Base-by-base conservation (phyloP, 441 rosid species). In the Syzygium malaccense region DNA sequence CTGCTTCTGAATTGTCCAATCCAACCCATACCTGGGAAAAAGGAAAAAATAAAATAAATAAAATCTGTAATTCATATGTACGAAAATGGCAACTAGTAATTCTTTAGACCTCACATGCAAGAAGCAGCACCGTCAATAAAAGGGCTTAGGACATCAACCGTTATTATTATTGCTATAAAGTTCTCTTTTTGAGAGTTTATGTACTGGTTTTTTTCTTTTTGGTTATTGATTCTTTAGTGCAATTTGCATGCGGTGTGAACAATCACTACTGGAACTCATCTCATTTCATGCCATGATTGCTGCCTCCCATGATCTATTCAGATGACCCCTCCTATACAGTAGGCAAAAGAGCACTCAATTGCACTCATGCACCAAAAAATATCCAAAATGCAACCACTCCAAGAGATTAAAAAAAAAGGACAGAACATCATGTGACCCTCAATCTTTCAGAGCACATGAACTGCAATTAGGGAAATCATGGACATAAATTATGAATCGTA, bases 291-390 rank as follows among this genome's bases (percentile, higher is more conserved):
- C 86, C 85, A 90, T 90, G 51, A 88, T 88, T 88, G 92, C 86
- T 90, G 91, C 86, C 90, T 79, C 90, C 91, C 90, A 87, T 87
- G 80, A 55, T 71, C 71, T 37, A 85, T 14, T 88, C 86, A 87
- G 25, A 75, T 62, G 68, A 88, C 89, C 86, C 75, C 66, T 33
- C 84, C 71, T 51, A 51, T 41, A 12, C 60, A 86, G 88, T 12
- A 85, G 75, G 87, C 51, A 75, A 75, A 32, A 88, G 86, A 55
- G 32, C 89, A 91, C 87, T 88, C 71, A 57, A 90, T 86, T 87
- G 88, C 91, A 86, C 85, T 87, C 85, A 84, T 85, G 88, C 90
- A 64, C 86, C n/a, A 15, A 64, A 23, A 23, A 53, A 11, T 32
- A 88, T 75, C 45, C 83, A 75, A 75, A 75, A 3, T 41, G 41